phyloP scores from a whole-genome alignment of 768 basidiomycete genomes.

The Baorangia bicolor region DNA sequence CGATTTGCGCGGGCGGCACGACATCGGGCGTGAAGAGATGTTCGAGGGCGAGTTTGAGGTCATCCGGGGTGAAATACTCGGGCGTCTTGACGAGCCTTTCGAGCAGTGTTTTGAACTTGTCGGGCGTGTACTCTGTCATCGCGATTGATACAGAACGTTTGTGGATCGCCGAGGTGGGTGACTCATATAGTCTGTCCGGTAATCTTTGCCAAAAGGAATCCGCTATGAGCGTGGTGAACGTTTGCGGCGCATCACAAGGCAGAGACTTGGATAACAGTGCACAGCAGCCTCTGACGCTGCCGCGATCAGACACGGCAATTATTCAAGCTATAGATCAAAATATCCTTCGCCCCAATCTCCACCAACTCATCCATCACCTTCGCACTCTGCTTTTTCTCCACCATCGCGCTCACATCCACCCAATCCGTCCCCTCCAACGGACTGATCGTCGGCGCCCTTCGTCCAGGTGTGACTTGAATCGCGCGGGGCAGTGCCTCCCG shows the following conservation, averaged over 20 bases:
- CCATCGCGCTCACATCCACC: constrained; percentile 93
- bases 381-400: constrained; percentile 78
- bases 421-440: constrained; percentile 81
- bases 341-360: constrained; percentile 83
- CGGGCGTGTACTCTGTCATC: constrained; percentile 35
- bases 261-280: not conserved
- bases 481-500: constrained; percentile 63
- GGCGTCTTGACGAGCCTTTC: constrained; percentile 79
- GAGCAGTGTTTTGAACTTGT: constrained; percentile 74
- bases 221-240: not conserved
- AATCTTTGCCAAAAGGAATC: not conserved
- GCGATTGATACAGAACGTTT: not conserved
- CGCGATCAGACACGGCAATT: constrained; percentile 80
- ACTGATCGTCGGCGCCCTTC: constrained; percentile 85
- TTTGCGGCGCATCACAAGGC: not conserved
- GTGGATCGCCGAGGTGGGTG: not conserved
- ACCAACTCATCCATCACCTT: constrained; percentile 87
- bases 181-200: not conserved
- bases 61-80: constrained; percentile 75
- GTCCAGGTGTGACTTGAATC: constrained; percentile 77
- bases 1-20: constrained; percentile 72
- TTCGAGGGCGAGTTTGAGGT: constrained; percentile 70
- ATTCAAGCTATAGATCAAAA: constrained; percentile 84
- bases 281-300: not conserved
- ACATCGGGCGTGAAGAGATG: constrained; percentile 69